Evolutionary conservation across 2,329 filamentous ascomycete species (phyloP), one percentile per base, ranked within the genome.

Genomic region (Trichophyton simii): DNA sequence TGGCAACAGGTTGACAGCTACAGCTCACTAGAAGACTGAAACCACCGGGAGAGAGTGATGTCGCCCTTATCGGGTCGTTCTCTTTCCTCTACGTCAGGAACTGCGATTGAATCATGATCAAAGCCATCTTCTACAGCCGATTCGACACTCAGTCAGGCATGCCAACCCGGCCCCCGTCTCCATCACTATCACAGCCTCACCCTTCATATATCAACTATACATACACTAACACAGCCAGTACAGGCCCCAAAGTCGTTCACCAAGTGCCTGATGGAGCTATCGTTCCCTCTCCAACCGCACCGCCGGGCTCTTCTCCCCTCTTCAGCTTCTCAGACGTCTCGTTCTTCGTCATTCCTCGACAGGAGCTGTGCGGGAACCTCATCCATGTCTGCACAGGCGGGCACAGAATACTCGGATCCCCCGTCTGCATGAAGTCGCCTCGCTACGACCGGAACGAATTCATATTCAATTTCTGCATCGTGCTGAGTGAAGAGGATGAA

Each of bases 391-490:
- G 80, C 68, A 78, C 77, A n/a, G 87, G 87, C 72, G 87, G 89
- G 54, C 87, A 91, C 73, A 85, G 86, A 62, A 84, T 99, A 61
- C 81, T 99, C 38, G 90, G 91, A 15, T 90, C 91, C 68, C 94
- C 94, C 0, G 87, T 97, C 60, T 92, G 90, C 71, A 89, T 97
- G 70, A 84, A 87, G 59, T 83, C 91, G 65, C 82, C 85, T 61
- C 87, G 87, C 67, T 96, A 97, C 71, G 84, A 87, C 70, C 87
- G 94, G 62, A 96, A 96, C 75, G 89, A 95, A 74, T 97, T 96
- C 79, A 96, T 96, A 71, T 99, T 97, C 83, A 97, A 97, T 74
- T 96, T 97, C 71, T 91, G 90, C 63, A 79, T 97, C 52, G 87
- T 96, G 31, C 80, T 96, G 58, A 83, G 87, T 58, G 82, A 85